Evolutionary conservation across 768 basidiomycete species (phyloP).

Genomic region (Hypholoma fasciculare): DNA sequence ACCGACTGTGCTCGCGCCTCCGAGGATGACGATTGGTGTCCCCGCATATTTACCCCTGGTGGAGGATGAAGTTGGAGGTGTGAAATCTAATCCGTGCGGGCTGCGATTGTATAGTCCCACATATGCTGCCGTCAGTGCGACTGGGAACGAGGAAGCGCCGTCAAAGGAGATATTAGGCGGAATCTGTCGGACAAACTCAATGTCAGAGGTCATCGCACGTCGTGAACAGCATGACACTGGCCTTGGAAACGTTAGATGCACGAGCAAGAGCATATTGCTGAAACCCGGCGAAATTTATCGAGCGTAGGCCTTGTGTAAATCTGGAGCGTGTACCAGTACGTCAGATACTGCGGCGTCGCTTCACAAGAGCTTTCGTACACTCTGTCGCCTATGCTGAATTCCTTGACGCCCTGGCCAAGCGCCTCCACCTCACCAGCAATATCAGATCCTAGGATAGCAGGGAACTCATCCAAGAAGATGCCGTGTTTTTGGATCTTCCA

Average conservation of each 20-base stretch:
- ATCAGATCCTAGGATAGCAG: constrained; percentile 14
- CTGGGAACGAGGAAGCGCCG: constrained; percentile 48
- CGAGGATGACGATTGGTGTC: constrained; percentile 45
- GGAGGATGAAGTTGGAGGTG: constrained; percentile 33
- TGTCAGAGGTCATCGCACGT: too few species aligned
- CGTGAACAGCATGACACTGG: too few species aligned
- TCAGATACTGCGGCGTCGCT: not conserved
- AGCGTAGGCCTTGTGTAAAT: constrained; percentile 36
- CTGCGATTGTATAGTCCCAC: constrained; percentile 43
- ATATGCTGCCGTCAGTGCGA: constrained; percentile 47
- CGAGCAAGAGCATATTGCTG: constrained; percentile 46
- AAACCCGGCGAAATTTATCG: constrained; percentile 36
- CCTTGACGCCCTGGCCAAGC: constrained; percentile 12
- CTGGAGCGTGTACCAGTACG: constrained; percentile 16
- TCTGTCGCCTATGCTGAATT: constrained; percentile 14
- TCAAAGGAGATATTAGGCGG: constrained; percentile 36
- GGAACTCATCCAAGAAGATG: constrained; percentile 9
- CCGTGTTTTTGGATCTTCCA: constrained; percentile 21
- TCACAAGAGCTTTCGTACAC: constrained; percentile 7
- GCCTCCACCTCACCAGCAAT: constrained; percentile 15
- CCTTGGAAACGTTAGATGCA: constrained; percentile 42
- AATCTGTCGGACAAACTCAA: too few species aligned
- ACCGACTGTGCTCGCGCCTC: constrained; percentile 50
- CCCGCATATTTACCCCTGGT: constrained; percentile 39
- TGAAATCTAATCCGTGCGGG: constrained; percentile 40